Percentiles rank a stretch among this genome's conserved stretches.
These are phyloP conservation scores for Sporobolomyces roseus DNA, from an alignment of 768 basidiomycete genomes.

Conservation along the genomic window DNA sequence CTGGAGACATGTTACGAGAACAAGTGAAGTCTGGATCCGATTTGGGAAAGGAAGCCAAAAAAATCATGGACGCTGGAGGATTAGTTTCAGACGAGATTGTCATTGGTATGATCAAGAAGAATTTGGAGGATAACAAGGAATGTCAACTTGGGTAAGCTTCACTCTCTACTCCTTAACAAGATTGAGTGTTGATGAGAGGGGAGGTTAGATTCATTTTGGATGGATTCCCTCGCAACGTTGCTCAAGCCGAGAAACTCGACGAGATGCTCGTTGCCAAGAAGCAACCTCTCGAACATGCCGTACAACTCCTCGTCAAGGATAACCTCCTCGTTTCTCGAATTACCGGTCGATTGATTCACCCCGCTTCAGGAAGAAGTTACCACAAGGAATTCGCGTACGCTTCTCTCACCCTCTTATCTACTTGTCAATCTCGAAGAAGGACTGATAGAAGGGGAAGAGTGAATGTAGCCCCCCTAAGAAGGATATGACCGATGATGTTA, in stretches of 20 bases:
- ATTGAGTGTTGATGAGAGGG: not conserved
- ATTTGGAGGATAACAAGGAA: slow-evolving; percentile 82
- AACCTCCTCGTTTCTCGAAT: slow-evolving; percentile 94
- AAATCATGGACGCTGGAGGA: slow-evolving; percentile 94
- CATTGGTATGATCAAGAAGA: slow-evolving; percentile 94
- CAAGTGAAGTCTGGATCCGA: slow-evolving; percentile 82
- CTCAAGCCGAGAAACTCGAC: slow-evolving; percentile 94
- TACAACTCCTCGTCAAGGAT: slow-evolving; percentile 88
- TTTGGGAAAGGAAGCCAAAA: slow-evolving; percentile 88
- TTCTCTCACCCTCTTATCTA: not conserved
- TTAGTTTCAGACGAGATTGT: slow-evolving; percentile 94
- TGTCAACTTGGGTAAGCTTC: slow-evolving; percentile 89
- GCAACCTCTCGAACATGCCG: slow-evolving; percentile 86
- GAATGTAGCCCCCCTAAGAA: slow-evolving; percentile 89
- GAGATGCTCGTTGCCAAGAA: slow-evolving; percentile 75
- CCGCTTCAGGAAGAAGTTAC: slow-evolving; percentile 81
- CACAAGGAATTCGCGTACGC: slow-evolving; percentile 88
- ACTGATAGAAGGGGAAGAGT: slow-evolving; percentile 4
- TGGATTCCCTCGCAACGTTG: slow-evolving; percentile 97
- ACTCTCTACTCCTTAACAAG: not conserved
- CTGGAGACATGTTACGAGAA: slow-evolving; percentile 96
- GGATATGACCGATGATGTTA: slow-evolving; percentile 83
- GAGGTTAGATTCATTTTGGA: slow-evolving; percentile 83
- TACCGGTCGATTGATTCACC: slow-evolving; percentile 91
- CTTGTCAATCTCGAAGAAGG: slow-evolving; percentile 7